A percentile compares a stretch with the other conserved stretches of the same genome.
Conservation (phyloP, 176 grass and related monocot species). For the Guadua angustifolia region DNA sequence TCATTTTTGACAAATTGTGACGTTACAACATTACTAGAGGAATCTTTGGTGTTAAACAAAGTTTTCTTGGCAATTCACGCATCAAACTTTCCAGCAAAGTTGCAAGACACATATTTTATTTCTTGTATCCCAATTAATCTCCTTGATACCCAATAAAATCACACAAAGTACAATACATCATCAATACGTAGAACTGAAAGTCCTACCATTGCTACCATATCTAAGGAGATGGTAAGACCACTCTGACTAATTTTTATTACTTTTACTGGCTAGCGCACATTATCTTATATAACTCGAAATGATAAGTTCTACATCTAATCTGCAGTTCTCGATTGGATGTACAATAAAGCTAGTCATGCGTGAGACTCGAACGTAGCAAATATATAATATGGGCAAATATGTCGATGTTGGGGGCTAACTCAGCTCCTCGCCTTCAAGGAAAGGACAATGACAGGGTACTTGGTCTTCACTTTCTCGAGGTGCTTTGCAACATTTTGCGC, state of each 20-base stretch:
- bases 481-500: slow-evolving; percentile 37
- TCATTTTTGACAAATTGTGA: too few relatives aligned
- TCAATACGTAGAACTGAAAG: neutral
- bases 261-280: neutral
- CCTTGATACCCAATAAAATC: neutral
- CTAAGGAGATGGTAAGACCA: neutral
- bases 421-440: slow-evolving; percentile 38
- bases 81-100: neutral
- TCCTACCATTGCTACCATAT: neutral
- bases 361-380: neutral
- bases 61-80: neutral
- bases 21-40: neutral
- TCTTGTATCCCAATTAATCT: neutral
- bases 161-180: neutral
- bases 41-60: neutral
- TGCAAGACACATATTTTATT: neutral
- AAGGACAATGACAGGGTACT: slow-evolving; percentile 51
- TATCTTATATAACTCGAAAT: neutral
- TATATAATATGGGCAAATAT: neutral
- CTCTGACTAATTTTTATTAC: neutral
- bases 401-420: neutral
- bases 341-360: neutral
- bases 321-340: neutral
- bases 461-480: slow-evolving; percentile 51
- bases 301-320: neutral